A percentile compares a stretch with the other conserved stretches of the same genome.
Evolutionary conservation across 345 rosid genomes (phyloP).

Genomic region (Citrus mangshanensis): DNA sequence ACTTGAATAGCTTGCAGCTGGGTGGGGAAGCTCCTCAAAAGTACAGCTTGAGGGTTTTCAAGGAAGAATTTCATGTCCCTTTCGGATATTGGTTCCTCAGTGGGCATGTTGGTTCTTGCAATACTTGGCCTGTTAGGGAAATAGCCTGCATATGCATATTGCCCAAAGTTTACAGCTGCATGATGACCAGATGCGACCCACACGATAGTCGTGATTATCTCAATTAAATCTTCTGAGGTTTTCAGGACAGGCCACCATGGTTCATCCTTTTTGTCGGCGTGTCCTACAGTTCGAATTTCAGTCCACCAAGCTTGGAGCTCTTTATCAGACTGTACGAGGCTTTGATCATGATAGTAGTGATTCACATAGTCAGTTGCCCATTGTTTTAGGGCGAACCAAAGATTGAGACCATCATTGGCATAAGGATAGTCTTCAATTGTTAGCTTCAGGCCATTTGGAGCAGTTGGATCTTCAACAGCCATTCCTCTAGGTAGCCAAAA

Average conservation of each 20-base stretch:
- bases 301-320: conserved; percentile 67
- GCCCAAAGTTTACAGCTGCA: conserved; percentile 55
- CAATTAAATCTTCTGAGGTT: conserved; percentile 28
- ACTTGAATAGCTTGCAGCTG: conserved; percentile 45
- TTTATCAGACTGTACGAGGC: conserved; percentile 25
- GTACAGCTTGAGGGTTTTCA: conserved; percentile 31
- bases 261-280: conserved; percentile 47
- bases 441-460: conserved; percentile 51
- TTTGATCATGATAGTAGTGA: conserved; percentile 40
- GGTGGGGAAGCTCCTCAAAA: conserved; percentile 39
- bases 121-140: conserved; percentile 51
- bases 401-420: conserved; percentile 51
- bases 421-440: conserved; percentile 56
- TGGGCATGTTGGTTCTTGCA: conserved; percentile 42
- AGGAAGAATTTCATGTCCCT: conserved; percentile 33
- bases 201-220: conserved; percentile 34
- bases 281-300: conserved; percentile 48
- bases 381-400: conserved; percentile 42
- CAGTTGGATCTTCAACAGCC: conserved; percentile 45
- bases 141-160: conserved; percentile 44
- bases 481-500: conserved; percentile 34
- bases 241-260: conserved; percentile 50
- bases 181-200: conserved; percentile 56
- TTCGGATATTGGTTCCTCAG: conserved; percentile 26
- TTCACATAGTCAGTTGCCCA: conserved; percentile 50